Conservation (phyloP, 305 asterid genomes). For the Solanum aculeatissimum region DNA sequence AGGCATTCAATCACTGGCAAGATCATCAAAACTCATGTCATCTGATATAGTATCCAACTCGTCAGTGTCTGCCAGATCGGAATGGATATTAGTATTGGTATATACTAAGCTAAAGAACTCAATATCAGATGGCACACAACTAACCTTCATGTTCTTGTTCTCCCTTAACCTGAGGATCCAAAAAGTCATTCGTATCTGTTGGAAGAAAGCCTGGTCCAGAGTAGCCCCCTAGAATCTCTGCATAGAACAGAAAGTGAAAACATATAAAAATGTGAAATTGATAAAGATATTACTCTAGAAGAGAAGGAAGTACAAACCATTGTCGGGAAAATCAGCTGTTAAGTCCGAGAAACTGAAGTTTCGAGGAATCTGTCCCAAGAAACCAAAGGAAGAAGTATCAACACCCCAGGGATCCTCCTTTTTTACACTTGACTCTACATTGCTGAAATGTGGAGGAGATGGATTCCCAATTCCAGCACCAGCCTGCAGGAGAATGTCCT, state of each 20-base stretch:
- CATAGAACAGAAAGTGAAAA: slow-evolving; percentile 8
- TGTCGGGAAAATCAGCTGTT: slow-evolving; percentile 60
- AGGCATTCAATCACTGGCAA: slow-evolving; percentile 17
- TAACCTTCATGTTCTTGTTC: slow-evolving; percentile 60
- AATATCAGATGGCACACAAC: background rate
- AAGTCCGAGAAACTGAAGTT: slow-evolving; percentile 81
- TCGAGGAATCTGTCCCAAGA: slow-evolving; percentile 67
- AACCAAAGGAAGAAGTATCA: slow-evolving; percentile 39
- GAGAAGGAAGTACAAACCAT: slow-evolving; percentile 38
- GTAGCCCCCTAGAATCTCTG: slow-evolving; percentile 69
- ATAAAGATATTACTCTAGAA: background rate
- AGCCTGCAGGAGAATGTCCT: slow-evolving; percentile 33
- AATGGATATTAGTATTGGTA: slow-evolving; percentile 28
- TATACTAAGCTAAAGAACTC: slow-evolving; percentile 6
- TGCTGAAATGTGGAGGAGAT: slow-evolving; percentile 41
- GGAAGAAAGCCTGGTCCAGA: slow-evolving; percentile 57
- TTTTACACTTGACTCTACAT: slow-evolving; percentile 33
- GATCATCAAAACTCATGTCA: slow-evolving; percentile 11
- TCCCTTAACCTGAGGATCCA: slow-evolving; percentile 28
- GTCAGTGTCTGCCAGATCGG: slow-evolving; percentile 11
- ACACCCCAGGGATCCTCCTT: slow-evolving; percentile 34
- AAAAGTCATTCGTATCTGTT: slow-evolving; percentile 32
- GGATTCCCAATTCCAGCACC: slow-evolving; percentile 36
- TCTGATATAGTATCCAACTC: slow-evolving; percentile 10
- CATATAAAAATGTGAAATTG: background rate